Conservation (phyloP, 225 moss, liverwort and hornwort genomes). For the Straminergon stramineum region DNA sequence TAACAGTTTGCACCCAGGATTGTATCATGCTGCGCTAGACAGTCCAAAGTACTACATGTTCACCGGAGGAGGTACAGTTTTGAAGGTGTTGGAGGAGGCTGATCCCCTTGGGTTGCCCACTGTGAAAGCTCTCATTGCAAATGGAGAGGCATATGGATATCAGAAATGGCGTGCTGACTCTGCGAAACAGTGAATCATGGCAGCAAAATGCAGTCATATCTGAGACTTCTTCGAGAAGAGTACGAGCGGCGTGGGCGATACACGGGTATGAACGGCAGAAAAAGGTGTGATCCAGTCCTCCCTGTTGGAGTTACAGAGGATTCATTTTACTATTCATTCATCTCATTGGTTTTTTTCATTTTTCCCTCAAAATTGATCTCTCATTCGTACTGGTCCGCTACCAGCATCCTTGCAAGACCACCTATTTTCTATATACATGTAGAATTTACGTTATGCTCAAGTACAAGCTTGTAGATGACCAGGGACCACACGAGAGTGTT, state of each 20-base stretch:
- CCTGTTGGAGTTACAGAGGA: neutral
- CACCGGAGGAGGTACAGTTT: slow-evolving; percentile 83
- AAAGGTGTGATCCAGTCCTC: neutral
- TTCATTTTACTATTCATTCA: neutral
- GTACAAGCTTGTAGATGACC: neutral
- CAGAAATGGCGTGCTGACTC: slow-evolving; percentile 17
- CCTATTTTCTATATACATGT: neutral
- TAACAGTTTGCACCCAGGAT: slow-evolving; percentile 62
- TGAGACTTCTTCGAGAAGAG: neutral
- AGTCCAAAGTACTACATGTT: slow-evolving; percentile 84
- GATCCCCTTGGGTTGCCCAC: slow-evolving; percentile 71
- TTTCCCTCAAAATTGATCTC: neutral
- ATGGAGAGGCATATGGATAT: slow-evolving; percentile 53
- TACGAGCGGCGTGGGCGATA: neutral
- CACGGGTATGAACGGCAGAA: neutral
- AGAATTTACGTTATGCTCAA: neutral
- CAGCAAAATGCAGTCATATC: neutral
- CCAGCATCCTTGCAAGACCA: neutral
- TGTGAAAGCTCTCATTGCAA: slow-evolving; percentile 75
- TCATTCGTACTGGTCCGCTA: neutral
- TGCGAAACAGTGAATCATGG: neutral
- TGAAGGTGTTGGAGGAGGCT: slow-evolving; percentile 83
- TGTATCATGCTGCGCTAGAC: slow-evolving; percentile 73
- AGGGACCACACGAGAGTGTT: neutral
- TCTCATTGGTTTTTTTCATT: neutral